Evolutionary conservation across 1,284 basidiomycete species (phyloP), one percentile per base, ranked within the genome.

Genomic region (Athelia psychrophila): DNA sequence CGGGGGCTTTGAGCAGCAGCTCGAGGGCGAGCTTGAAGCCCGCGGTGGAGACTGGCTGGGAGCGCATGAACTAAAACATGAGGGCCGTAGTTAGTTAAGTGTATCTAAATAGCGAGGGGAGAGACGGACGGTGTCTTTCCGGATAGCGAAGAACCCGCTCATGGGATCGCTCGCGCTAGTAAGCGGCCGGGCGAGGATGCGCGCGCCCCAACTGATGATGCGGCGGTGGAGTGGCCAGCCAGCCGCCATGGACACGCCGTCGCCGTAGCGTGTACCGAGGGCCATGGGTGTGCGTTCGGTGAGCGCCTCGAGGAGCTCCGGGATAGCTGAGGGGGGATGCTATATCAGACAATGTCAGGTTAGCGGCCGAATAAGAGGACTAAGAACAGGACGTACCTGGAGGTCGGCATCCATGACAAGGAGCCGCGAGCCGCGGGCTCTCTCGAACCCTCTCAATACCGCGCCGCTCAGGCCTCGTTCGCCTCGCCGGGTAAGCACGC

Each of bases 391-490:
- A 56, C 64, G 36, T 36, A 68, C 66, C 58, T 73, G 74, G 22
- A 75, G 51, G 52, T 75, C 74, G 2, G 74, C 74, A 54, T 77
- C 75, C 75, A 77, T 77, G 54, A 73, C 74, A 49, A 77, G 59
- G 63, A 76, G 67, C 49, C 69, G 69, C 44, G 66, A 60, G 2
- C 75, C 75, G 18, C 61, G 53, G 1, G 74, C 72, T 51, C 72
- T 67, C 47, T 71, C 62, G 58, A 77, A 77, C 2, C 75, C 75
- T 30, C 72, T 59, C n/a, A 77, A 65, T 2, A 77, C 75, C 0
- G 75, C 75, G 40, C 69, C 70, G 48, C 68, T 71, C 13, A 77
- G 65, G 2, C 75, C 75, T 24, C 71, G 61, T 61, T 75, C 73
- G 0, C 64, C 61, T 18, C 66, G 74, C n/a, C 75, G 61, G 12